phyloP scores from a whole-genome alignment of 306 rosid species.

The Medicago truncatula region MtrunA17r5.0-ANR NC_053049.1:28962501-28963000 shows the following conservation, averaged over 20 bases:
- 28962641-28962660: neutral
- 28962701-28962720: conserved; percentile 45
- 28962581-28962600: neutral
- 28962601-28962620: neutral
- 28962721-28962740: conserved; percentile 48
- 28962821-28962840: neutral
- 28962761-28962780: conserved; percentile 40
- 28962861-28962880: neutral
- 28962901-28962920: conserved; percentile 18
- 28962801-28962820: neutral
- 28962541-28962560: too few species aligned
- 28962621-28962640: neutral
- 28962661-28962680: neutral
- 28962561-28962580: neutral
- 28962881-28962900: neutral
- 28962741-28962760: conserved; percentile 11
- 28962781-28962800: neutral
- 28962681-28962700: conserved; percentile 24
- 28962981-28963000: conserved; percentile 3
- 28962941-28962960: neutral
- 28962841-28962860: neutral
- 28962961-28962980: conserved; percentile 13
- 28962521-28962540: neutral
- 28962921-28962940: conserved; percentile 6
- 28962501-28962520: too few species aligned